Conservation (phyloP, 1,284 basidiomycete species). For the Thecaphora thlaspeos region DNA sequence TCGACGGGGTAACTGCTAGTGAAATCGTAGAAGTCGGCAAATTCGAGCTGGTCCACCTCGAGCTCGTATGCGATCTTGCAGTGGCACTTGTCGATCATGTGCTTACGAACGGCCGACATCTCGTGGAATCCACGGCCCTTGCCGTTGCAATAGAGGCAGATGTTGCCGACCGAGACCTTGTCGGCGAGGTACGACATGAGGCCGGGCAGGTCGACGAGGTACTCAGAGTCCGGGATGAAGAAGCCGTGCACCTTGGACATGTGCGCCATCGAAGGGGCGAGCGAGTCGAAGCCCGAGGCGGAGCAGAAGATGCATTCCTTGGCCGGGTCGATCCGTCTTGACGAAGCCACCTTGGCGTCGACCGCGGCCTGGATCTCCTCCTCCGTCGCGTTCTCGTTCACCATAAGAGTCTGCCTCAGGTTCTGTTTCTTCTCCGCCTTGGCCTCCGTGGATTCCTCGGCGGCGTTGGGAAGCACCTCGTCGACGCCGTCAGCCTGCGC, state of each 20-base stretch:
- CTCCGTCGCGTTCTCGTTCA: conserved; percentile 40
- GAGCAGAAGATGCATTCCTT: conserved; percentile 75
- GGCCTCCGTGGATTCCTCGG: conserved; percentile 10
- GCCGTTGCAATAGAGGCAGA: conserved; percentile 78
- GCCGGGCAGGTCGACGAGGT: conserved; percentile 78
- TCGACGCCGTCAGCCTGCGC: too few species aligned
- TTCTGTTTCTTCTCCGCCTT: conserved; percentile 22
- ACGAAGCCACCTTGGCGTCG: conserved; percentile 47
- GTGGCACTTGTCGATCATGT: conserved; percentile 63
- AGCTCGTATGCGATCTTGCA: conserved; percentile 92
- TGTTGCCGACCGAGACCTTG: conserved; percentile 86
- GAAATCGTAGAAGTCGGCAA: conserved; percentile 95
- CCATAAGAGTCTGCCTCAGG: conserved; percentile 22
- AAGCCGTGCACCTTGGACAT: conserved; percentile 88
- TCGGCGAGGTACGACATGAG: conserved; percentile 85
- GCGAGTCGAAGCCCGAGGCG: conserved; percentile 62
- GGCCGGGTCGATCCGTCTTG: conserved; percentile 45
- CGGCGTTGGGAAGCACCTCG: neutral
- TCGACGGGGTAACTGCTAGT: conserved; percentile 70
- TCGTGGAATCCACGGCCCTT: conserved; percentile 47
- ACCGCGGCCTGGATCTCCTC: conserved; percentile 49
- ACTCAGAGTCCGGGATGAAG: conserved; percentile 92
- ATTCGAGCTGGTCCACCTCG: conserved; percentile 75
- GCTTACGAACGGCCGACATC: conserved; percentile 45
- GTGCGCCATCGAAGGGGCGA: conserved; percentile 75